These are phyloP conservation scores for Polychaeton citri DNA, from an alignment of 2,329 filamentous ascomycete genomes.

Conservation along the genomic window DNA sequence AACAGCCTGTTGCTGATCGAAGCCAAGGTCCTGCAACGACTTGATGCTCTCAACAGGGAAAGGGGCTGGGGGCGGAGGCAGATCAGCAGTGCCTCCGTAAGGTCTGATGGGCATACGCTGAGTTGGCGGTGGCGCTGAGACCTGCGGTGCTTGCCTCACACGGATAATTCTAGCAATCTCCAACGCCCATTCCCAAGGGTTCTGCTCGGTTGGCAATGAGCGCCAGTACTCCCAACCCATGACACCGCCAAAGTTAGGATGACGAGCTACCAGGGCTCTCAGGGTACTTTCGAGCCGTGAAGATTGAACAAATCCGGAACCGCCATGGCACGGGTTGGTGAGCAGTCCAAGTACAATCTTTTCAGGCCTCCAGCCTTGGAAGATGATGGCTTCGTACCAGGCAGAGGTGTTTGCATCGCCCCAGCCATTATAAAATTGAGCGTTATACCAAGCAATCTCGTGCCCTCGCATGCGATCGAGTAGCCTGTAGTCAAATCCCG, in stretches of 20 bases:
- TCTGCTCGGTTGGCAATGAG: slow-evolving; percentile 49
- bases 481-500: slow-evolving; percentile 67
- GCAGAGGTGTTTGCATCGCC: slow-evolving; percentile 46
- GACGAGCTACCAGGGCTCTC: slow-evolving; percentile 42
- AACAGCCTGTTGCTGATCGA: slow-evolving; percentile 32
- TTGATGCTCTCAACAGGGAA: slow-evolving; percentile 30
- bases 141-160: slow-evolving; percentile 18
- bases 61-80: slow-evolving; percentile 19
- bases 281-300: slow-evolving; percentile 45
- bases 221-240: slow-evolving; percentile 98
- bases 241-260: slow-evolving; percentile 66
- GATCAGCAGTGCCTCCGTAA: slow-evolving; percentile 7
- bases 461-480: slow-evolving; percentile 54
- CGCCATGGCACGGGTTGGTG: slow-evolving; percentile 63
- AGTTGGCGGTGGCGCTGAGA: slow-evolving; percentile 3
- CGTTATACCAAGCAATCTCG: slow-evolving; percentile 74
- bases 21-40: slow-evolving; percentile 32
- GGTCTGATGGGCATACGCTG: slow-evolving; percentile 19
- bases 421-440: slow-evolving; percentile 90
- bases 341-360: slow-evolving; percentile 71
- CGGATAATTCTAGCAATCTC: slow-evolving; percentile 40
- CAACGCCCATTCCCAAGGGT: slow-evolving; percentile 67
- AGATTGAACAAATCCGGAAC: slow-evolving; percentile 45
- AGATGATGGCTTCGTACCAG: slow-evolving; percentile 41
- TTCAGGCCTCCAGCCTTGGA: slow-evolving; percentile 55